Evolutionary conservation across 805 yeast genomes (phyloP), one percentile per base, ranked within the genome.

Genomic region (Metschnikowia aberdeeniae): DNA sequence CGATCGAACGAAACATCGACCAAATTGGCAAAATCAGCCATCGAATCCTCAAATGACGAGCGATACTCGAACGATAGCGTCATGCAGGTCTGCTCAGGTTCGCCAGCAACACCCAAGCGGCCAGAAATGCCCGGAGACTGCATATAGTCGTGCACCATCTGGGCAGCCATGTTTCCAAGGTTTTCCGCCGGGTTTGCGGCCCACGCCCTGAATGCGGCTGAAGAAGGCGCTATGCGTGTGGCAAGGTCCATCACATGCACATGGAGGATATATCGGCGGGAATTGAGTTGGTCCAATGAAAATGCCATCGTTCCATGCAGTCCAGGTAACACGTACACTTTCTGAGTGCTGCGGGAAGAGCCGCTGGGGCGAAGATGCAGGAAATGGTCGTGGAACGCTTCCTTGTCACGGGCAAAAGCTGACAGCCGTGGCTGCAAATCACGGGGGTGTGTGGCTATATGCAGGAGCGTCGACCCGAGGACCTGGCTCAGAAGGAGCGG

Each of bases 211-310:
- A 49, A 51, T 3, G 50, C 31, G 4, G 27, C 14, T 1, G 50
- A 44, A 12, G 55, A 37, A 9, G 77, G 77, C 2, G 61, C 17
- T 4, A 72, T 30, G 39, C 55, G 62, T 1, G 73, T 56, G 8
- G 66, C 65, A 4, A 70, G 42, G 51, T 75, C 78, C 3, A 76
- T 74, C 7, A 75, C 51, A 51, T 75, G 78, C 6, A 75, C 44
- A 43, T 68, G 65, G 9, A 74, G 40, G 5, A 49, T 37, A 45
- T 66, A 63, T 42, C 65, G 66, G 33, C 75, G 52, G 9, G 70
- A 50, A 49, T 66, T 70, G 37, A 64, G 47, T 40, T 64, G 63
- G 36, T 63, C 68, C 28, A 72, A 43, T 1, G 78, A 74, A 1
- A 73, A 49, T 1, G 65, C 76, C 19, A 51, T 10, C 37, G 36